Base-by-base conservation (phyloP, 2,329 filamentous ascomycete species). In the Colletotrichum chlorophyti region DNA sequence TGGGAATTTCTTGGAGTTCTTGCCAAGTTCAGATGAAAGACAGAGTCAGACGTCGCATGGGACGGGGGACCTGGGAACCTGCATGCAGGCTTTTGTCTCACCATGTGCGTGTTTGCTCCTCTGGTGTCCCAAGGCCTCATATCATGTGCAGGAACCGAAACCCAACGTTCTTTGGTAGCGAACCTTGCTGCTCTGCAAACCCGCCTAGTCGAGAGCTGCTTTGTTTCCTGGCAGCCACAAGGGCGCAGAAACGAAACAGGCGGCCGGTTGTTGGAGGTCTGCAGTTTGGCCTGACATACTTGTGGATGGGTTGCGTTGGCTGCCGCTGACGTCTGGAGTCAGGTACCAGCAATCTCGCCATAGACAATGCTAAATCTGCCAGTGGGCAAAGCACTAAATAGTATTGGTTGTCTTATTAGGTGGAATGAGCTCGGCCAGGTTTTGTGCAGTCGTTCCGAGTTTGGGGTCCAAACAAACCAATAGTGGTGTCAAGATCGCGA, bases 11-110 rank as follows among this genome's bases (percentile, higher is more conserved):
- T 19, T 15, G 35, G 21, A 15, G 45, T 51, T 37, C 46, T 32
- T 24, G 24, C 21, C 23, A 26, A 50, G 47, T 57, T 57, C 53
- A 51, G 53, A 57, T 29, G 53, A 57, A 35, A 37, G 19, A 9
- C 26, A 51, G 40, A 40, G 8, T 49, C 26, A 17, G 31, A 51
- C 9, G 27, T 42, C 54, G 41, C 29, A 42, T 48, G 35, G 37
- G 42, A 58, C 19, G 29, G 29, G 24, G 26, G 37, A 7, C n/a
- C 14, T 34, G 27, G 24, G 23, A 19, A 34, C n/a, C 29, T 31
- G 41, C 31, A 29, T 45, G 31, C 29, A 43, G 23, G n/a, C 29
- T 15, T 38, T 17, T 32, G 14, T 45, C 49, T 53, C 40, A 15
- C 10, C 15, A 26, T 48, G 31, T 48, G 45, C 45, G 15, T 15